Conservation (phyloP, 1,139 yeast genomes). For the Blastobotrys elegans region DNA sequence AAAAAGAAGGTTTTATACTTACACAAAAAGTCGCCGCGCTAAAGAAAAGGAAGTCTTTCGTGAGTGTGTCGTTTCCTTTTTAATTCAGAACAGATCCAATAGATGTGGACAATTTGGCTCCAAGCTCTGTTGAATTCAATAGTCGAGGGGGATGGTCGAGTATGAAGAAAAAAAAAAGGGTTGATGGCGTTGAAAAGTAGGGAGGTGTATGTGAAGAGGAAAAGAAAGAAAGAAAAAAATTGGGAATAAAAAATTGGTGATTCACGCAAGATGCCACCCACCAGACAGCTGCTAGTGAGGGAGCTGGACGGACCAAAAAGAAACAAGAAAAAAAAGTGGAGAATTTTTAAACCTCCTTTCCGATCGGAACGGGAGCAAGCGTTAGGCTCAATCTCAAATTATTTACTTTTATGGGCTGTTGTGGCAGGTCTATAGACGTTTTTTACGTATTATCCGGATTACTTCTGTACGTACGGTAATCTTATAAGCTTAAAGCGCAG, state of each 20-base stretch:
- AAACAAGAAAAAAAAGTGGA: background rate
- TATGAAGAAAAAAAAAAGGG: background rate
- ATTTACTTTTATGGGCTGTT: too few species aligned
- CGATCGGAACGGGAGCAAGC: too few species aligned
- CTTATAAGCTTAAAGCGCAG: too few species aligned
- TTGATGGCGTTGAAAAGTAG: background rate
- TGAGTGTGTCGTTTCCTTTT: too few species aligned
- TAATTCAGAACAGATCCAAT: slow-evolving; percentile 1
- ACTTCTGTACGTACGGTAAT: too few species aligned
- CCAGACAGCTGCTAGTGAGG: too few species aligned
- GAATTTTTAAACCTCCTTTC: too few species aligned
- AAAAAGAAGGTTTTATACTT: background rate
- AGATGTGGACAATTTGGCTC: background rate
- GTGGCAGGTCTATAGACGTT: too few species aligned
- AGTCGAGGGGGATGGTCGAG: background rate
- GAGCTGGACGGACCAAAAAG: background rate
- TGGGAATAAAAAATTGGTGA: background rate
- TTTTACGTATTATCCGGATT: too few species aligned
- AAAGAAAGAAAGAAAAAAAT: background rate
- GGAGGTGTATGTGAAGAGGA: background rate
- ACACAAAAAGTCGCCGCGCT: background rate
- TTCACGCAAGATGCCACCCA: too few species aligned
- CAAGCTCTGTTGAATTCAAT: background rate
- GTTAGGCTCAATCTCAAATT: too few species aligned
- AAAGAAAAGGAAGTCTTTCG: background rate